phyloP scores from a whole-genome alignment of 176 grass and related monocot species.

The Hordeum vulgare region DNA sequence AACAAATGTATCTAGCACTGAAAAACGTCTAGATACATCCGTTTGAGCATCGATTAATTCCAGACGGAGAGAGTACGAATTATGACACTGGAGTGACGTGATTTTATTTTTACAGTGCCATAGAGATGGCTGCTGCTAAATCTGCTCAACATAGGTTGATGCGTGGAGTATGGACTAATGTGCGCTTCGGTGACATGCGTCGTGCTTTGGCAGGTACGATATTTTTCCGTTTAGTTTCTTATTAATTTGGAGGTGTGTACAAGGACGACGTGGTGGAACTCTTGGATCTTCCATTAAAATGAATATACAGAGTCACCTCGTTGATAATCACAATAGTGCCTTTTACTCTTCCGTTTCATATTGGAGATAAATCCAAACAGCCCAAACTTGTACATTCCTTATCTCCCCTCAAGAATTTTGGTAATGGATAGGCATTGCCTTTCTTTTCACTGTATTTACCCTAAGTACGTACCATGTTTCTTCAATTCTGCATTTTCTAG shows the following conservation, averaged over 20 bases:
- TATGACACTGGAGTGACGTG: neutral
- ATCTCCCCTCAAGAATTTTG: neutral
- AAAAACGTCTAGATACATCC: too few relatives aligned
- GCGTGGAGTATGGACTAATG: constrained; percentile 79
- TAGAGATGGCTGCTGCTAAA: constrained; percentile 90
- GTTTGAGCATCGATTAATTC: too few relatives aligned
- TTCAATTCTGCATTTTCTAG: neutral
- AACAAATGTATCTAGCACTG: too few relatives aligned
- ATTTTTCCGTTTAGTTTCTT: neutral
- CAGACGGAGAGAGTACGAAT: too few relatives aligned
- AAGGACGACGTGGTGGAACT: neutral
- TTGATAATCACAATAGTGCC: neutral
- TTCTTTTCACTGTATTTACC: neutral
- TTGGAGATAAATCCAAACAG: neutral
- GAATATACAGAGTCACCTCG: neutral
- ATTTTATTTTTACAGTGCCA: constrained; percentile 41
- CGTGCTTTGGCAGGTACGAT: constrained; percentile 70
- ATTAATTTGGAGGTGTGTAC: neutral
- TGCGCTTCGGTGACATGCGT: constrained; percentile 83
- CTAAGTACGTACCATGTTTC: neutral
- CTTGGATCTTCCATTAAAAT: neutral
- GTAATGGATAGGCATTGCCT: neutral
- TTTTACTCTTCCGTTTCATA: neutral
- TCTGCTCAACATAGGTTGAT: constrained; percentile 85
- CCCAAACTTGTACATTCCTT: neutral